phyloP scores from a whole-genome alignment of 306 rosid genomes.

The Cucurbita argyrosperma region DNA sequence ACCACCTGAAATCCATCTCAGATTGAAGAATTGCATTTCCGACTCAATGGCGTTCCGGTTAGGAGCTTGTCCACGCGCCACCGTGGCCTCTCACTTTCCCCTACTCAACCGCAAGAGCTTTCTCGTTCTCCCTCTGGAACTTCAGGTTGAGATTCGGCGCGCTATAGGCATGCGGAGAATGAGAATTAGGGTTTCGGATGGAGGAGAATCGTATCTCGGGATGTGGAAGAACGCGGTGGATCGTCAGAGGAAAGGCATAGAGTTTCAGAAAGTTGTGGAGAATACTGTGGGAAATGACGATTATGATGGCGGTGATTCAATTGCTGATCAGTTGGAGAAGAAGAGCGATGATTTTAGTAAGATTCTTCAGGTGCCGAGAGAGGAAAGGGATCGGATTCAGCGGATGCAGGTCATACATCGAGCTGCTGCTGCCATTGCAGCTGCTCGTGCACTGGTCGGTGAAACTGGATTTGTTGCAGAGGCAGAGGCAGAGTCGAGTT shows the following conservation, averaged over 20 bases:
- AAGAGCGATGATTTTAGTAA: constrained; percentile 58
- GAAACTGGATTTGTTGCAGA: constrained; percentile 8
- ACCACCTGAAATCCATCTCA: not conserved
- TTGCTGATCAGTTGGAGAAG: constrained; percentile 28
- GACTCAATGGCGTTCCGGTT: constrained; percentile 32
- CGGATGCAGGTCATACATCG: constrained; percentile 81
- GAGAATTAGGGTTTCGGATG: constrained; percentile 17
- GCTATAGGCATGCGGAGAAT: constrained; percentile 2
- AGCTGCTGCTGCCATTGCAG: constrained; percentile 80
- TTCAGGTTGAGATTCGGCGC: not conserved
- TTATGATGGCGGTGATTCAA: not conserved
- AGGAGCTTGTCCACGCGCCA: constrained; percentile 16
- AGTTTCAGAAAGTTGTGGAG: constrained; percentile 39
- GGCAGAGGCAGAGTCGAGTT: not conserved
- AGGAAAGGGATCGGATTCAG: constrained; percentile 72
- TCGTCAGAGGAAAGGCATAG: constrained; percentile 30
- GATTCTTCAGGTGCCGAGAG: constrained; percentile 54
- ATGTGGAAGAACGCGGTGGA: constrained; percentile 86
- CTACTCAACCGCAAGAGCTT: not conserved
- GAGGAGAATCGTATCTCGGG: constrained; percentile 41
- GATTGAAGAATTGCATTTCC: not conserved
- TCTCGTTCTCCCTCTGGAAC: not conserved
- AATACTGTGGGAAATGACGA: not conserved
- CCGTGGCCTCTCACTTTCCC: constrained; percentile 8
- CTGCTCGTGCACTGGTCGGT: constrained; percentile 39